These are phyloP conservation scores for Jasminum sambac DNA, from an alignment of 257 asterid genomes.

Conservation along the genomic window DNA sequence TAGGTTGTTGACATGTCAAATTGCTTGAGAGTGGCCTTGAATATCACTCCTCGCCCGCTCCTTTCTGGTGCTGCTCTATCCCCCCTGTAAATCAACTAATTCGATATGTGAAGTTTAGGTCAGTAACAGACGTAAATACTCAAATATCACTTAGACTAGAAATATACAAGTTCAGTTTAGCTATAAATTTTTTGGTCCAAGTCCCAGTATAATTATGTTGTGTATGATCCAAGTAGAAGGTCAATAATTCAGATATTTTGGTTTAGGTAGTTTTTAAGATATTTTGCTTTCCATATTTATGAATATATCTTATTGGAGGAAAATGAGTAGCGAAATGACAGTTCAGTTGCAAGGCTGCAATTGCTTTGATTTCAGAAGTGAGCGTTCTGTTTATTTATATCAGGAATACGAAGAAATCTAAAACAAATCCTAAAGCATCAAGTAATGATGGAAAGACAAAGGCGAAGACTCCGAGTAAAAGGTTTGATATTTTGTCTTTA, in stretches of 20 bases:
- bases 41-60: not conserved
- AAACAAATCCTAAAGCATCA: conserved; percentile 34
- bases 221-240: not conserved
- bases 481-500: conserved; percentile 35
- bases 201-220: not conserved
- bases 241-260: no score
- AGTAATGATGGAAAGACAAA: conserved; percentile 43
- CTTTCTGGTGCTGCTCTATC: not conserved
- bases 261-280: not conserved
- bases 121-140: not conserved
- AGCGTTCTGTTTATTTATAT: conserved; percentile 24
- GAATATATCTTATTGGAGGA: not conserved
- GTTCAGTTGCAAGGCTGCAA: conserved; percentile 7
- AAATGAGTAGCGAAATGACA: not conserved
- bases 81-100: no score
- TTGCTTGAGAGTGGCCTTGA: not conserved
- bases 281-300: not conserved
- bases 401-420: conserved; percentile 62
- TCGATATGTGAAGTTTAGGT: not conserved
- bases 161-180: not conserved
- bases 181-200: not conserved
- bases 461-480: conserved; percentile 47
- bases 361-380: conserved; percentile 18
- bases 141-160: not conserved
- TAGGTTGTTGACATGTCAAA: not conserved